Evolutionary conservation across 805 yeast genomes (phyloP).

Genomic region (Torulaspora franciscae): DNA sequence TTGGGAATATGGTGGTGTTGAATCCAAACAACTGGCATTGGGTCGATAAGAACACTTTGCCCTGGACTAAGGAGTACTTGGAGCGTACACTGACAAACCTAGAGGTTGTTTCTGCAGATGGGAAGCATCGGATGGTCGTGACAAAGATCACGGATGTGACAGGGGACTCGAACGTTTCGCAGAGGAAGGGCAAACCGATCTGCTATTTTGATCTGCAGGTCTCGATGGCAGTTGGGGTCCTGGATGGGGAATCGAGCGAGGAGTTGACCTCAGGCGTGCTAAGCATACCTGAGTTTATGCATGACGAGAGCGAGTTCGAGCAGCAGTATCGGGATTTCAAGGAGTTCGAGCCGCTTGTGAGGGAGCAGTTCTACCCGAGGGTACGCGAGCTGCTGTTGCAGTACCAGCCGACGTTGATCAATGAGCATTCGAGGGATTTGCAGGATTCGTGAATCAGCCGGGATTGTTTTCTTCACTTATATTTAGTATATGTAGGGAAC

Average conservation of each 20-base stretch:
- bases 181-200: conserved; percentile 74
- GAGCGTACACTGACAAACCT: conserved; percentile 35
- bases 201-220: conserved; percentile 67
- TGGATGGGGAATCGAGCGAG: conserved; percentile 30
- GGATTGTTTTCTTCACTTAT: conserved; percentile 3
- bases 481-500: conserved; percentile 76
- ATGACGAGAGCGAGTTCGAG: conserved; percentile 68
- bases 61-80: conserved; percentile 56
- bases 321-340: conserved; percentile 46
- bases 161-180: conserved; percentile 81
- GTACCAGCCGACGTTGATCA: conserved; percentile 60
- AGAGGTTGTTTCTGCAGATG: conserved; percentile 18
- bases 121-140: conserved; percentile 32
- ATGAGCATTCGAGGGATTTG: conserved; percentile 57
- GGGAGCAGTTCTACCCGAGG: conserved; percentile 48
- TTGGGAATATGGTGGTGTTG: conserved; percentile 51
- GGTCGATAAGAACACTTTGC: conserved; percentile 64
- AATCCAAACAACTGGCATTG: conserved; percentile 77
- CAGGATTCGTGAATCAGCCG: conserved; percentile 39
- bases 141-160: conserved; percentile 42
- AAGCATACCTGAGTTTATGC: conserved; percentile 62
- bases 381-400: conserved; percentile 45
- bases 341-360: conserved; percentile 40
- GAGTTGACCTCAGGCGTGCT: conserved; percentile 43
- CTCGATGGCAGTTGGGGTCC: conserved; percentile 43